A percentile compares a stretch with the other conserved stretches of the same genome.
Evolutionary conservation across 2,329 filamentous ascomycete genomes (phyloP).

Genomic region (Cryphonectria nitschkei): DNA sequence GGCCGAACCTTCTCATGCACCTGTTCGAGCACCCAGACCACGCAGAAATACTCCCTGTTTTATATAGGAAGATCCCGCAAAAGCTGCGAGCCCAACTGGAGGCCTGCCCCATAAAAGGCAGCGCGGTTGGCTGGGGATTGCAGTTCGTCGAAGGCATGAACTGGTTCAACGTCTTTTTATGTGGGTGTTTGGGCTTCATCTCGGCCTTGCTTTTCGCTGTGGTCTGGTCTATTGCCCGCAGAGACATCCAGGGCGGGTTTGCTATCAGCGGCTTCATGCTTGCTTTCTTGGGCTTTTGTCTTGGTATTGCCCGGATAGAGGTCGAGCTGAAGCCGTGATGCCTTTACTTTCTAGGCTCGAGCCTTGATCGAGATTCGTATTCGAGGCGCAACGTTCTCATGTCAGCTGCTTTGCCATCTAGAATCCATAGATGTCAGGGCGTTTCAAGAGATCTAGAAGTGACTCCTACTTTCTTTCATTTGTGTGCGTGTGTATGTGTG

Average conservation of each 20-base stretch:
- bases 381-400: not conserved
- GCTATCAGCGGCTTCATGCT: slow-evolving; percentile 36
- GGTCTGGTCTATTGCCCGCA: slow-evolving; percentile 31
- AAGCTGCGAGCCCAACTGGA: slow-evolving; percentile 34
- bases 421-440: not conserved
- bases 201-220: slow-evolving; percentile 31
- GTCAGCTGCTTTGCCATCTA: not conserved
- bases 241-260: slow-evolving; percentile 36
- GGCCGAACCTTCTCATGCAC: slow-evolving; percentile 34
- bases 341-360: not conserved
- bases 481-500: no score
- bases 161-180: slow-evolving; percentile 32
- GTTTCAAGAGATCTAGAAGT: no score
- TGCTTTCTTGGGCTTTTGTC: slow-evolving; percentile 33
- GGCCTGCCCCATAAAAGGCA: slow-evolving; percentile 32
- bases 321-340: not conserved
- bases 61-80: slow-evolving; percentile 35
- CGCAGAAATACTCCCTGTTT: slow-evolving; percentile 31
- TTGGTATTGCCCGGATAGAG: slow-evolving; percentile 24
- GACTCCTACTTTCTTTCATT: not conserved
- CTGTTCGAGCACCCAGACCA: slow-evolving; percentile 37
- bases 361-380: not conserved
- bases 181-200: slow-evolving; percentile 30
- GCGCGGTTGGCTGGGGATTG: slow-evolving; percentile 36
- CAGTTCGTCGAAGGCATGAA: slow-evolving; percentile 36